Evolutionary conservation across 495 filamentous ascomycete species (phyloP).

Genomic region (Physcia stellaris): DNA sequence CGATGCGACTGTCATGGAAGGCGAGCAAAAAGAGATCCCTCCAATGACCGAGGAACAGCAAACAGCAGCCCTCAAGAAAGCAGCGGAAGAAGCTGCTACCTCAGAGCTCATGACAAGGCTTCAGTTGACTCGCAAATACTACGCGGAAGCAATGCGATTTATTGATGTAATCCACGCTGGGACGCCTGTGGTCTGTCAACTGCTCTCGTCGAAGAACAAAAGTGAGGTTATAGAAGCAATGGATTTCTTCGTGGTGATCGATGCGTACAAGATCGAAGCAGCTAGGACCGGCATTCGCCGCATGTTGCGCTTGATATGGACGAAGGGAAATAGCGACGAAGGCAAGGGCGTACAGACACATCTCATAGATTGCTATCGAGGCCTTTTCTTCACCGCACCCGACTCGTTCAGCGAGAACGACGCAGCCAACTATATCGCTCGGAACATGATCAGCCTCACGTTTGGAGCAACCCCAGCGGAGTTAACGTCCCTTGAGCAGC

Average conservation of each 20-base stretch:
- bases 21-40: constrained; percentile 46
- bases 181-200: constrained; percentile 63
- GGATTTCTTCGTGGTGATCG: constrained; percentile 91
- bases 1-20: constrained; percentile 68
- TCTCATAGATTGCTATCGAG: constrained; percentile 92
- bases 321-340: constrained; percentile 97
- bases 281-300: constrained; percentile 77
- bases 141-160: constrained; percentile 81
- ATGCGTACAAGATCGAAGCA: constrained; percentile 89
- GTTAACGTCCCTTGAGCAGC: constrained; percentile 85
- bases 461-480: constrained; percentile 91
- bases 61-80: constrained; percentile 41
- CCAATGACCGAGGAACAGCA: constrained; percentile 46
- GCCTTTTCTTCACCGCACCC: constrained; percentile 89
- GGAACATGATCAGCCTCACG: constrained; percentile 97
- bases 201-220: constrained; percentile 89
- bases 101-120: constrained; percentile 74
- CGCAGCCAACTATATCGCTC: constrained; percentile 85
- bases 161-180: constrained; percentile 85
- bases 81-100: constrained; percentile 55
- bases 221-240: constrained; percentile 97
- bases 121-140: constrained; percentile 79
- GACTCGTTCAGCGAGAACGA: constrained; percentile 78
- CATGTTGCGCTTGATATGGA: constrained; percentile 97
- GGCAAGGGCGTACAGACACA: constrained; percentile 96